Evolutionary conservation across 352 stramenopile species (phyloP).

Genomic region (Phytopythium chamaehyphon): DNA sequence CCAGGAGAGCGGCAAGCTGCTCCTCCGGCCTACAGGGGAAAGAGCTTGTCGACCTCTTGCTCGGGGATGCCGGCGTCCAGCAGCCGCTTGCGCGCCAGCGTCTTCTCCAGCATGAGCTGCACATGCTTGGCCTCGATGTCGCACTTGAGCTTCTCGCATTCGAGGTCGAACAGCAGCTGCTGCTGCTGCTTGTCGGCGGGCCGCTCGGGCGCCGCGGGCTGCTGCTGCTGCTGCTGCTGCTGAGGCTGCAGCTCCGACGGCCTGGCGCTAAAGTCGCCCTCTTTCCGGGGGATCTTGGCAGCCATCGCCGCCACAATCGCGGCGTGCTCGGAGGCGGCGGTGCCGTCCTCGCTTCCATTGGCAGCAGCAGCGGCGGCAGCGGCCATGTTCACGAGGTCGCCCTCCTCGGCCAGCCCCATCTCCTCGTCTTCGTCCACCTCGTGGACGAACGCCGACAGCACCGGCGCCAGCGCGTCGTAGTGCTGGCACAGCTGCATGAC

Average conservation of each 20-base stretch:
- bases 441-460: constrained; percentile 25
- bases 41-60: constrained; percentile 38
- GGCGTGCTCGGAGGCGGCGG: background rate
- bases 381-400: constrained; percentile 1
- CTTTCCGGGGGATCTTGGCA: background rate
- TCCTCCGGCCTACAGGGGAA: constrained; percentile 29
- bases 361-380: constrained; percentile 3
- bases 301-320: background rate
- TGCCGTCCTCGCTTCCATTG: background rate
- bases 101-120: constrained; percentile 46
- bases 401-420: constrained; percentile 2
- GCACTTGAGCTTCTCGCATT: constrained; percentile 41
- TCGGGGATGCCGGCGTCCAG: constrained; percentile 37
- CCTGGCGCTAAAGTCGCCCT: too few species aligned
- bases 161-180: constrained; percentile 40
- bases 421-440: constrained; percentile 14
- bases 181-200: constrained; percentile 31
- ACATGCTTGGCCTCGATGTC: constrained; percentile 47
- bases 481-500: constrained; percentile 35
- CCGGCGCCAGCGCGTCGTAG: constrained; percentile 28
- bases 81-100: constrained; percentile 40
- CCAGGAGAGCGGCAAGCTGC: too few species aligned
- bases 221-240: background rate
- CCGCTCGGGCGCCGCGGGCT: constrained; percentile 1
- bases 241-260: background rate